phyloP scores from a whole-genome alignment of 108 stramenopile species.

The Cyclotella choctawhatcheeana region DNA sequence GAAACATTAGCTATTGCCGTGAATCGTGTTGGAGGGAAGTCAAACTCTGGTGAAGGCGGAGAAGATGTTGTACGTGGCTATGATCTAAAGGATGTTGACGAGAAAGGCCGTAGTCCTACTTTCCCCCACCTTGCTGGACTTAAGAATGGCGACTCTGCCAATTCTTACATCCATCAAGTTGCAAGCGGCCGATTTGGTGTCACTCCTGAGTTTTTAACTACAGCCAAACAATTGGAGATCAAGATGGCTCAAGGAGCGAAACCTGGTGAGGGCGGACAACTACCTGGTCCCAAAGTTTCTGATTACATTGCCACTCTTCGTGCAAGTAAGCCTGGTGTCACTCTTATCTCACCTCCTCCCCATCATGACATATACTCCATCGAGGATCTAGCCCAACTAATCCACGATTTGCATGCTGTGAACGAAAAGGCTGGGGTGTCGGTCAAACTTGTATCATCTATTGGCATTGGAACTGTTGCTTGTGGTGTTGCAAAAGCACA shows the following conservation, averaged over 20 bases:
- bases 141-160: constrained; percentile 90
- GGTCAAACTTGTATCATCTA: constrained; percentile 97
- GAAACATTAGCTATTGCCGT: constrained; percentile 95
- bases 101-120: constrained; percentile 78
- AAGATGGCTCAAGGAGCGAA: constrained; percentile 98
- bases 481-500: constrained; percentile 96
- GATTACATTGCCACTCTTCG: constrained; percentile 92
- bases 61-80: constrained; percentile 84
- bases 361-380: constrained; percentile 98
- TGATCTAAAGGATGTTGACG: constrained; percentile 76
- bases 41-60: constrained; percentile 96
- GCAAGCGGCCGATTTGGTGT: constrained; percentile 95
- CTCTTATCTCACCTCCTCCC: constrained; percentile 94
- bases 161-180: constrained; percentile 92
- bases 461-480: constrained; percentile 96
- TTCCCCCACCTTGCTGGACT: constrained; percentile 90
- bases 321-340: constrained; percentile 90
- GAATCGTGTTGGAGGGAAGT: constrained; percentile 93
- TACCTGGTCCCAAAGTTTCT: constrained; percentile 93
- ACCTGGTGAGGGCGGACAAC: constrained; percentile 96
- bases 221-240: constrained; percentile 93
- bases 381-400: constrained; percentile 96
- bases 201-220: constrained; percentile 91
- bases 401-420: constrained; percentile 93
- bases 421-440: constrained; percentile 93